Base-by-base conservation (phyloP, 768 basidiomycete species). In the Wakefieldia striispora region DNA sequence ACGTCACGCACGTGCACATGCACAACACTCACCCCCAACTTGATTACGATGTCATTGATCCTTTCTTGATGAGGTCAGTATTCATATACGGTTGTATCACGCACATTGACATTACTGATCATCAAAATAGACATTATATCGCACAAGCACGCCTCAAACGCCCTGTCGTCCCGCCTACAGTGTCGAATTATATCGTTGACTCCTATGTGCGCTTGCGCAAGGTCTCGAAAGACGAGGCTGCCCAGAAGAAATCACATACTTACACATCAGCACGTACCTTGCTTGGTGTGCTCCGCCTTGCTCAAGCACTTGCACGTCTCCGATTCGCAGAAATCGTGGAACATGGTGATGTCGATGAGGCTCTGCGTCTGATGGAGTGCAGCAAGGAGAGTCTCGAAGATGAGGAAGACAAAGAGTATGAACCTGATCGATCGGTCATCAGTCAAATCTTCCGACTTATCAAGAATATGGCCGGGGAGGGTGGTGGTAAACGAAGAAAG, bases 1-100 rank as follows among this genome's bases (percentile, higher is more conserved):
- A 99, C 71, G 93, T 99, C 58, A 97, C 97, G 1, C 86, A 94
- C 63, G 97, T 99, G 20, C 97, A 99, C 67, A 98, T 98, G 97
- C 80, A 92, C 71, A 93, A 88, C 52, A 75, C 75, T 12, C 95
- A 97, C 61, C 97, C 97, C 3, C 81, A 83, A 45, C 77, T 95
- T 37, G 88, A 89, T 39, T 75, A 82, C 60, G 93, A 95, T 39
- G 81, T 92, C 34, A 79, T 98, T 31, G 85, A 92, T 37, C 93
- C 95, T 9, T 74, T 79, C 16, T 72, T 95, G 51, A 93, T 99
- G 85, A 84, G 93, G 92, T 94, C 49, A 48, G 77, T 3, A 12
- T 34, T 36, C 14, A 16, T 11, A 12, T 29, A 6, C 17, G 45
- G 37, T 33, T 19, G 20, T 23, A 11, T 39, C 36, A 14, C 35